Percentiles rank a stretch among this genome's conserved stretches.
phyloP scores from a whole-genome alignment of 2,329 filamentous ascomycete genomes.

The Paecilomyces dactylethromorphus region DNA sequence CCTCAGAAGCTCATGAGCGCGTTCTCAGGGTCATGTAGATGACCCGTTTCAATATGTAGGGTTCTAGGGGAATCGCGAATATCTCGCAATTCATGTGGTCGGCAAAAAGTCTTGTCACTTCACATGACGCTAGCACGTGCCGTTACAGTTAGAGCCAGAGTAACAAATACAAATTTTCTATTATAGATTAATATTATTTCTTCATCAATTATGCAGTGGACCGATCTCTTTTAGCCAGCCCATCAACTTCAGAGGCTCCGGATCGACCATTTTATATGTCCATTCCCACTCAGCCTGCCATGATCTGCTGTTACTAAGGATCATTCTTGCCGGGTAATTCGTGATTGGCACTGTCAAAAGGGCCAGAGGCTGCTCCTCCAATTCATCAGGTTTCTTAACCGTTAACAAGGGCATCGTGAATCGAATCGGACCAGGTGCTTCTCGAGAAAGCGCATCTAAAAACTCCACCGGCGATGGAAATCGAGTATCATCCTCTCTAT shows the following conservation, averaged over 20 bases:
- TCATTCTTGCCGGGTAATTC: constrained; percentile 5
- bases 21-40: too few species aligned
- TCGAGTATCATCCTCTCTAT: neutral
- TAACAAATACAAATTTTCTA: neutral
- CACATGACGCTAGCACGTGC: too few species aligned
- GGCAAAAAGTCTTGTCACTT: too few species aligned
- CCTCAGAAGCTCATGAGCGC: too few species aligned
- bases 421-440: constrained; percentile 30
- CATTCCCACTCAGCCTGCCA: constrained; percentile 32
- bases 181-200: neutral
- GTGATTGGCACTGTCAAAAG: constrained; percentile 21
- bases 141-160: too few species aligned
- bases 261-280: constrained; percentile 34
- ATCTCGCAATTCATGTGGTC: too few species aligned
- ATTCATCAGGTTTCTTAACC: constrained; percentile 1
- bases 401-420: constrained; percentile 37
- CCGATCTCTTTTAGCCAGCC: constrained; percentile 14
- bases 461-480: neutral
- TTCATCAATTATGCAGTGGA: neutral
- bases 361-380: constrained; percentile 13
- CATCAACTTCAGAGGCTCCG: constrained; percentile 24
- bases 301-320: constrained; percentile 1
- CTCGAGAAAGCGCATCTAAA: constrained; percentile 13
- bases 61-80: too few species aligned
- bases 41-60: too few species aligned